Evolutionary conservation across 2,329 filamentous ascomycete genomes (phyloP), one percentile per base, ranked within the genome.

Genomic region (Fusarium coicis): DNA sequence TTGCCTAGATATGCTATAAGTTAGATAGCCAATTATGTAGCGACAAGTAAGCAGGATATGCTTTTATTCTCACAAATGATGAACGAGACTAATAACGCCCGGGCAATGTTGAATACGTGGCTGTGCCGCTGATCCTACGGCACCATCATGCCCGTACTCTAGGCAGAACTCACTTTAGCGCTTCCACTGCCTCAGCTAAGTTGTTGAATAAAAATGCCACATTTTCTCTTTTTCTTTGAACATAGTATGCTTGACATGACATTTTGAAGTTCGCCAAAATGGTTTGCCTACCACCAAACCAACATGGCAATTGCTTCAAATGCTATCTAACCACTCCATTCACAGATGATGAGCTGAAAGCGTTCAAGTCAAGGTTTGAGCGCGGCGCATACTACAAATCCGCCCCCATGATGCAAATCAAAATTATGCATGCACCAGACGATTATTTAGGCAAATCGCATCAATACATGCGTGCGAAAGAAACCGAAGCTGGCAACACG

Each of bases 361-460:
- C 26, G 0, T 42, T 68, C 19, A 68, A 68, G 19, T n/a, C 32
- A 15, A 16, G 36, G 1, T 68, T 68, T 21, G 63, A 62, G 21
- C 64, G 23, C 0, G 63, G 65, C 3, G 55, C 63, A 15, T 62
- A 28, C 43, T 68, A n/a, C 10, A 40, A 19, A 9, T 68, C 34
- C 14, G 36, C 42, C 1, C 63, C 63, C 0, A 0, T 68, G 0
- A 23, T 68, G 12, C 30, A 68, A 6, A 11, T 68, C 5, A 68
- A 26, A 5, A 67, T 62, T 2, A 7, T 68, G 4, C 12, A 19
- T 2, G 36, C 63, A 21, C 54, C 54, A 0, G 47, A 54, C 1
- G 42, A 54, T 23, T 68, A 68, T 26, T 5, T 43, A 14, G 47
- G 36, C 3, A 62, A 54, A 21, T 32, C 65, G 4, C 65, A 68